Percentiles rank a stretch among this genome's conserved stretches.
phyloP scores from a whole-genome alignment of 2,329 filamentous ascomycete species.

The Neobulgaria alba region DNA sequence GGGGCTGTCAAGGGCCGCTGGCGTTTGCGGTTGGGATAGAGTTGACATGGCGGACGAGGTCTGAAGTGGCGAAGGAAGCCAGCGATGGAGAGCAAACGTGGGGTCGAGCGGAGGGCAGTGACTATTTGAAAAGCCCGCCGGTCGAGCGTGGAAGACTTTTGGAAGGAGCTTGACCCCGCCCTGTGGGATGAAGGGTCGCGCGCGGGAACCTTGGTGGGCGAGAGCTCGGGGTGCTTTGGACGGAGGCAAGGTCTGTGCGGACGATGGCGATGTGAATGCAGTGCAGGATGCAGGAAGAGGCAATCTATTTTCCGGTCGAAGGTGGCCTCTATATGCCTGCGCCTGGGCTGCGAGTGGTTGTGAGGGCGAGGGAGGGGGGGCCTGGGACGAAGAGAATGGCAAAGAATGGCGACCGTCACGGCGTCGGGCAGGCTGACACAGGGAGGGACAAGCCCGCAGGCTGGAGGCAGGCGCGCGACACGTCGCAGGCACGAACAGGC shows the following conservation, averaged over 20 bases:
- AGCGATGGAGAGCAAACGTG: constrained; percentile 7
- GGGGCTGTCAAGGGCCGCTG: constrained; percentile 20
- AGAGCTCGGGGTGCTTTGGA: constrained; percentile 9
- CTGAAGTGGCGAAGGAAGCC: constrained; percentile 8
- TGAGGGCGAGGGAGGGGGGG: neutral
- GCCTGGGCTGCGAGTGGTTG: neutral
- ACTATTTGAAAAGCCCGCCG: constrained; percentile 4
- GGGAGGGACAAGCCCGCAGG: neutral
- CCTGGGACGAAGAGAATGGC: neutral
- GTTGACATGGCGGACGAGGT: constrained; percentile 23
- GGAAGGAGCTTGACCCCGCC: constrained; percentile 6
- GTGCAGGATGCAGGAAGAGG: neutral
- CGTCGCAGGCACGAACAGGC: neutral
- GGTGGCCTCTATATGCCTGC: neutral
- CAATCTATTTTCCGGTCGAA: constrained; percentile 1
- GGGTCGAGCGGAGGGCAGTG: constrained; percentile 9
- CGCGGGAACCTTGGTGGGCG: constrained; percentile 7
- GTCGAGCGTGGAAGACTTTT: constrained; percentile 4
- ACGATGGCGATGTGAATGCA: neutral
- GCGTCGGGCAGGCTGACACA: neutral
- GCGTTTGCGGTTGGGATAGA: constrained; percentile 27
- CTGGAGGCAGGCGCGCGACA: neutral
- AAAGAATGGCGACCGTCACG: neutral
- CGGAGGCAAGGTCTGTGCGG: constrained; percentile 15
- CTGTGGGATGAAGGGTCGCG: constrained; percentile 5